Conservation (phyloP, 139 green algal species). For the Choricystis sp. region DNA sequence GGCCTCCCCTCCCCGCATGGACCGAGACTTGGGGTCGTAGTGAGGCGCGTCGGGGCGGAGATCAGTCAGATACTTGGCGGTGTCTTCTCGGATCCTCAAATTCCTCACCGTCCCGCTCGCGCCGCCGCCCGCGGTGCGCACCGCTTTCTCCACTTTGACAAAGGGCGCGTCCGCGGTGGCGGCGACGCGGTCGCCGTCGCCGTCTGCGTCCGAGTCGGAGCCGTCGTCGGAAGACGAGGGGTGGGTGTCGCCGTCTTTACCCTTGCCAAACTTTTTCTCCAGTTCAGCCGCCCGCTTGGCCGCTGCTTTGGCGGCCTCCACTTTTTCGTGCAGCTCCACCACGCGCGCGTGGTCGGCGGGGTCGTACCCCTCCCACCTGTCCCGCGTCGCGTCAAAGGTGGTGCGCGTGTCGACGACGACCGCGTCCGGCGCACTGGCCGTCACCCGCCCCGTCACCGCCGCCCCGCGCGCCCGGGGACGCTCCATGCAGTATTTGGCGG, state of each 20-base stretch:
- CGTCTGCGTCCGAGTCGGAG: constrained; percentile 30
- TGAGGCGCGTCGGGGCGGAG: constrained; percentile 85
- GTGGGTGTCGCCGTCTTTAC: background rate
- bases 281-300: constrained; percentile 13
- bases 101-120: constrained; percentile 76
- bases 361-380: constrained; percentile 92
- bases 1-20: constrained; percentile 69
- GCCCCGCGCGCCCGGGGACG: constrained; percentile 74
- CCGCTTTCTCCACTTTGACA: constrained; percentile 85
- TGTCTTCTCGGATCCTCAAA: constrained; percentile 98
- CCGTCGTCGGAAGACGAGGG: constrained; percentile 8
- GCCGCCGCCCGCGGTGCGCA: constrained; percentile 80
- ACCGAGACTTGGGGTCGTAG: constrained; percentile 97
- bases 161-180: constrained; percentile 77
- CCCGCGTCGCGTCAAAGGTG: constrained; percentile 80
- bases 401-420: constrained; percentile 64
- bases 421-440: constrained; percentile 22
- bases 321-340: constrained; percentile 22
- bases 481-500: constrained; percentile 91
- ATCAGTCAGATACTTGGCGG: constrained; percentile 98
- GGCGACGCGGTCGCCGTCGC: constrained; percentile 80
- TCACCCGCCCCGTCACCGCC: constrained; percentile 60
- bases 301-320: background rate
- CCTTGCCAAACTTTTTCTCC: constrained; percentile 28
- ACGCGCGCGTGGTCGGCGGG: constrained; percentile 47